These are phyloP conservation scores for Apiospora hydei DNA, from an alignment of 2,329 filamentous ascomycete genomes.

Conservation along the genomic window DNA sequence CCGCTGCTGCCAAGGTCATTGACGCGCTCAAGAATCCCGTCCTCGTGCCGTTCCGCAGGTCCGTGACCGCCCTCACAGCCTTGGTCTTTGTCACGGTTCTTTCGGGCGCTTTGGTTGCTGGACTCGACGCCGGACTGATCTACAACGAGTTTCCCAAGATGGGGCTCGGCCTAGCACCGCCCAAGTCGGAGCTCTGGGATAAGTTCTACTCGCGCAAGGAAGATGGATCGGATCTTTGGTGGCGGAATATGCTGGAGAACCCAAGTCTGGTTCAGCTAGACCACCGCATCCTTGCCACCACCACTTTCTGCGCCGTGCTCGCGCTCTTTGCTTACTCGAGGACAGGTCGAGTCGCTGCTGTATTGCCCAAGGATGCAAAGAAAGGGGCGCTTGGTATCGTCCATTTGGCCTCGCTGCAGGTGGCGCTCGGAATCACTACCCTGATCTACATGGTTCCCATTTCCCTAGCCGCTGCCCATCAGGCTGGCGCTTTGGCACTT, in stretches of 20 bases:
- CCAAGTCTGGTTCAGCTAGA: constrained; percentile 94
- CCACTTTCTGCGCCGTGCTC: constrained; percentile 84
- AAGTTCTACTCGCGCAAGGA: constrained; percentile 82
- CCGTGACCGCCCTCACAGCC: constrained; percentile 72
- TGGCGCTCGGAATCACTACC: constrained; percentile 85
- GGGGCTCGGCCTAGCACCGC: constrained; percentile 84
- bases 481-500: constrained; percentile 86
- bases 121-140: constrained; percentile 93
- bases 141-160: constrained; percentile 99
- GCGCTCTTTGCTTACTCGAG: constrained; percentile 83
- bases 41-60: constrained; percentile 77
- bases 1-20: constrained; percentile 66
- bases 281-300: constrained; percentile 89
- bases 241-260: constrained; percentile 98
- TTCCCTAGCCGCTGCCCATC: constrained; percentile 86
- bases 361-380: constrained; percentile 68
- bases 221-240: constrained; percentile 86
- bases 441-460: constrained; percentile 94
- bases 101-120: constrained; percentile 92
- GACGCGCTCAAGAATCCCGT: constrained; percentile 69
- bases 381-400: constrained; percentile 81
- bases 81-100: constrained; percentile 91
- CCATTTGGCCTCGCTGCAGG: constrained; percentile 83
- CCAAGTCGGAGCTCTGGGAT: constrained; percentile 82
- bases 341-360: constrained; percentile 62